Evolutionary conservation across 2,329 filamentous ascomycete species (phyloP).

Genomic region (Plectosphaerella cucumerina): DNA sequence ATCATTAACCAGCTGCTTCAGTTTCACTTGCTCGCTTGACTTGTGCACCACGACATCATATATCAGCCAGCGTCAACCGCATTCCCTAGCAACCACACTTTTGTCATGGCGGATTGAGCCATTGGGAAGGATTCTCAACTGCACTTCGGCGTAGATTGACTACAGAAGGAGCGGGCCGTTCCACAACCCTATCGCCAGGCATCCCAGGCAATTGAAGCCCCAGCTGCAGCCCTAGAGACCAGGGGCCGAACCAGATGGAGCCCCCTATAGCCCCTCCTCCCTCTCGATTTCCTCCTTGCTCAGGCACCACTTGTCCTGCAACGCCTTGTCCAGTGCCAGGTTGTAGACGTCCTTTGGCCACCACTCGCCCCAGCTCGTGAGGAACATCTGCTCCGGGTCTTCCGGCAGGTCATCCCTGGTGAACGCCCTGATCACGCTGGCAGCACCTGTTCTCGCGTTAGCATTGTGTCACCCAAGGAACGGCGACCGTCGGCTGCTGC

Average conservation of each 20-base stretch:
- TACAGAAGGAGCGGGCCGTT: background rate
- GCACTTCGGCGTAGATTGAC: background rate
- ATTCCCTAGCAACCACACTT: too few relatives aligned
- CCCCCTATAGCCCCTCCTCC: slow-evolving; percentile 19
- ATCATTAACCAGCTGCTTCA: too few relatives aligned
- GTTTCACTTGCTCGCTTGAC: too few relatives aligned
- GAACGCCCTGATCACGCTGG: slow-evolving; percentile 40
- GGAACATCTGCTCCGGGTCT: slow-evolving; percentile 47
- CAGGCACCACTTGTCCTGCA: slow-evolving; percentile 49
- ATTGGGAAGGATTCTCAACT: background rate
- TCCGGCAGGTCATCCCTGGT: slow-evolving; percentile 41
- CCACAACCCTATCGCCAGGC: background rate
- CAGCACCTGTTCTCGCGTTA: slow-evolving; percentile 31
- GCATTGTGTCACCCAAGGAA: background rate
- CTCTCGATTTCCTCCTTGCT: slow-evolving; percentile 43
- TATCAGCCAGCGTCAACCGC: too few relatives aligned
- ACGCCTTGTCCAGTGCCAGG: slow-evolving; percentile 34
- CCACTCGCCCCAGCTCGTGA: slow-evolving; percentile 55
- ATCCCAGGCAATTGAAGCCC: background rate
- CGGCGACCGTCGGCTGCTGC: background rate
- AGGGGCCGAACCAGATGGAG: background rate
- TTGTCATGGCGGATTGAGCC: too few relatives aligned
- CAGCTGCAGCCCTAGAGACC: too few relatives aligned
- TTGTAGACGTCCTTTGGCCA: slow-evolving; percentile 41
- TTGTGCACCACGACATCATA: too few relatives aligned